Conservation (phyloP, 1,284 basidiomycete species). For the Ustilago nuda region DNA sequence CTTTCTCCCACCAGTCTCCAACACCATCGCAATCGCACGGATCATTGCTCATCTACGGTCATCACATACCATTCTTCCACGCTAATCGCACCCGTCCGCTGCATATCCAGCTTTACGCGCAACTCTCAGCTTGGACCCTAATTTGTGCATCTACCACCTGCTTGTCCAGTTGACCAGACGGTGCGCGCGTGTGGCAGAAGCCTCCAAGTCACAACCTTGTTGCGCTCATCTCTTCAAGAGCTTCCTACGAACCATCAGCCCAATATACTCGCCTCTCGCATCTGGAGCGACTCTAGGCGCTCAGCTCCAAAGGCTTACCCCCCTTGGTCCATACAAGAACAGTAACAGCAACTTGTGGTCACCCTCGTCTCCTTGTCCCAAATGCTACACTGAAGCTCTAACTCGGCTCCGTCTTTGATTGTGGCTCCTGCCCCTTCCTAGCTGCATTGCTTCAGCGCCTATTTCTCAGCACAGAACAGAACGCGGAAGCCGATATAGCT, state of each 20-base stretch:
- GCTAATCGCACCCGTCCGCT: not conserved
- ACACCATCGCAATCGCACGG: not conserved
- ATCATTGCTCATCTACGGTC: not conserved
- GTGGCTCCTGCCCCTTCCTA: not conserved
- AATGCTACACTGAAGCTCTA: conserved; percentile 1
- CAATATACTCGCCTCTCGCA: too few relatives aligned
- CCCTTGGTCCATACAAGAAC: not conserved
- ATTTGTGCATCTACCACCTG: not conserved
- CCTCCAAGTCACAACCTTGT: not conserved
- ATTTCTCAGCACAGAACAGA: not conserved
- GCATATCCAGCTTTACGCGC: not conserved
- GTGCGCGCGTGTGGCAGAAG: not conserved
- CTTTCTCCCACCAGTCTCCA: not conserved
- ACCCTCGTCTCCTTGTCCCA: not conserved
- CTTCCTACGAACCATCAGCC: not conserved
- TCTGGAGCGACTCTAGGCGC: not conserved
- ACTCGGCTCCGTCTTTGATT: not conserved
- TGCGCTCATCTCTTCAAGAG: not conserved
- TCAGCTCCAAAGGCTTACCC: not conserved
- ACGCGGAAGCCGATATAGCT: not conserved
- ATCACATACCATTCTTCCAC: not conserved
- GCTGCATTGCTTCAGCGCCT: not conserved
- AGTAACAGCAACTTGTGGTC: not conserved
- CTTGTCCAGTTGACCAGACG: not conserved
- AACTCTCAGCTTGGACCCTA: not conserved